Base-by-base conservation (phyloP, 2,329 filamentous ascomycete genomes). In the Elsinoe perseae region DNA sequence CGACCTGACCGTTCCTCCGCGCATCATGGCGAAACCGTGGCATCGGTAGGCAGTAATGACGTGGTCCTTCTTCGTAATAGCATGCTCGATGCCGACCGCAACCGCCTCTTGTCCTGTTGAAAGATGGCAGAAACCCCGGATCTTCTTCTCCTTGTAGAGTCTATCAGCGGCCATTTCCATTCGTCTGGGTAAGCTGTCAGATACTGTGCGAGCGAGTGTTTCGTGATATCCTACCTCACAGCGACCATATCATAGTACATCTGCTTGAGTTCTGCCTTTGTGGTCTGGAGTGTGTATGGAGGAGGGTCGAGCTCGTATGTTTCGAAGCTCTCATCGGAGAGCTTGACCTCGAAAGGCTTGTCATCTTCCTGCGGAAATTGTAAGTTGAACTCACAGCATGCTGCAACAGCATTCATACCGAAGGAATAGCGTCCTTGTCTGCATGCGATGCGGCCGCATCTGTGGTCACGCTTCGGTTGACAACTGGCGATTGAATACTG, bases 111-210 rank as follows among this genome's bases (percentile, higher is more conserved):
- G 93, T 61, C 93, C 93, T 59, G 87, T 95, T 58, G 93, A 97
- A 75, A 98, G 77, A 78, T 98, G 93, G 79, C 93, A 98, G 87
- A 98, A 98, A 78, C 93, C 93, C 68, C 93, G 88, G 68, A 98
- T 97, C 83, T 98, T 97, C 86, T 98, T 98, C 81, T 97, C 93
- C 81, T 98, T 98, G 88, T 98, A 98, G 69, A 98, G 80, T 72
- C 92, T 84, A 73, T 98, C 93, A 77, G 93, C 90, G 64, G 92
- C 91, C 92, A 98, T 95, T 78, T 98, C 93, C 93, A 98, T 95
- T 74, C 95, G 93, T 77, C 91, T 95, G 66, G 12, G 56, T 55
- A 8, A 4, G 12, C 38, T 23, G 46, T 50, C 27, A 23, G 32
- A 32, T 50, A 21, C 30, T n/a, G 16, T 9, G 3, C 4, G n/a